A percentile compares a stretch with the other conserved stretches of the same genome.
Evolutionary conservation across 257 asterid genomes (phyloP).

Genomic region (Jacaranda mimosifolia): DNA sequence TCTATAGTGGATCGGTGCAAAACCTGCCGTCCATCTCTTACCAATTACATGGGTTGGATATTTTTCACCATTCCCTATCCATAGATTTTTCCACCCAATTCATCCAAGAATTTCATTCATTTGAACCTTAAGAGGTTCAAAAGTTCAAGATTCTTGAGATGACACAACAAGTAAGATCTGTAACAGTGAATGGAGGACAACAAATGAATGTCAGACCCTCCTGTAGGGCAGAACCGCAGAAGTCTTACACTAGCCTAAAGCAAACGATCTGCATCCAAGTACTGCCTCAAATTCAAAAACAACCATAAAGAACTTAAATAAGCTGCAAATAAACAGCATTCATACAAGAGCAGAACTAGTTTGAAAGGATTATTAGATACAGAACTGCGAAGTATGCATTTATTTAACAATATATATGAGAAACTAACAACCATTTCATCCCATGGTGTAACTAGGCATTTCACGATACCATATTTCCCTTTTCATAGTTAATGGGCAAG

Average conservation of each 20-base stretch:
- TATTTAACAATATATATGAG: no score
- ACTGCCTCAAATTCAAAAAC: neutral
- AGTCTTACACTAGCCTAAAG: neutral
- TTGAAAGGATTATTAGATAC: neutral
- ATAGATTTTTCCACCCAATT: no score
- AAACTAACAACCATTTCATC: neutral
- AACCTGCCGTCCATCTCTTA: no score
- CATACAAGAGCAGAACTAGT: conserved; percentile 9
- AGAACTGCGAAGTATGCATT: no score
- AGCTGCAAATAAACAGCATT: neutral
- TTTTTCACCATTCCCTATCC: no score
- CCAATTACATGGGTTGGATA: no score
- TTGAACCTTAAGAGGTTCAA: neutral
- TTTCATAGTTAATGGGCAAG: neutral
- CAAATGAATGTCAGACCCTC: neutral
- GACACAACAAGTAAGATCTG: neutral
- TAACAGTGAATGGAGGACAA: neutral
- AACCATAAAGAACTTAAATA: neutral
- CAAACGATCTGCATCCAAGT: neutral
- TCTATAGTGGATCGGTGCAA: no score
- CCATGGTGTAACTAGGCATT: no score
- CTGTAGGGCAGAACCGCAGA: no score
- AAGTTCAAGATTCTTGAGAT: neutral
- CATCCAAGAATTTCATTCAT: neutral
- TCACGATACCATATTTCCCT: no score